These are phyloP conservation scores for Verticillium dahliae DNA, from an alignment of 2,329 filamentous ascomycete genomes.

Conservation along the genomic window DNA sequence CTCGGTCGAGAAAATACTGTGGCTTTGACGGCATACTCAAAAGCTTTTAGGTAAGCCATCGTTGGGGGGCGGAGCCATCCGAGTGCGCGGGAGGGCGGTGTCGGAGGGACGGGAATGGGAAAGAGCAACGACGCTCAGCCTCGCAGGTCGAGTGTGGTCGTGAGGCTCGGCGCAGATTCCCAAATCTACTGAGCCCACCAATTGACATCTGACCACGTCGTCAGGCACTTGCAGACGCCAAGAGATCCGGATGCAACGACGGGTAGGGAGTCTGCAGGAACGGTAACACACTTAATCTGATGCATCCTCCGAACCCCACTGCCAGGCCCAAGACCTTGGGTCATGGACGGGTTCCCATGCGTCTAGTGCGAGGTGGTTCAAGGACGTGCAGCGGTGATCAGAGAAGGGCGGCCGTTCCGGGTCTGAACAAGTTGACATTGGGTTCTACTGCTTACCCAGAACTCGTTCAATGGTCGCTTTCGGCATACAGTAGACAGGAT, in stretches of 20 bases:
- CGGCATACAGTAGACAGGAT: constrained; percentile 84
- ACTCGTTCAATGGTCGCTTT: constrained; percentile 57
- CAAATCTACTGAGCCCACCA: not conserved
- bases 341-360: not conserved
- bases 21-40: not conserved
- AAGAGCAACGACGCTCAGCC: not conserved
- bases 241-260: not conserved
- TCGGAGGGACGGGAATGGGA: not conserved
- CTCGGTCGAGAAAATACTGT: not conserved
- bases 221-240: not conserved
- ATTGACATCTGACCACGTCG: not conserved
- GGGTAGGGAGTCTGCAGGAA: not conserved
- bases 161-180: not conserved
- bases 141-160: not conserved
- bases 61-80: not conserved
- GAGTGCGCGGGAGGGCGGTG: not conserved
- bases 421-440: not conserved
- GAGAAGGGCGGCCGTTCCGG: not conserved
- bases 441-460: constrained; percentile 26
- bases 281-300: not conserved
- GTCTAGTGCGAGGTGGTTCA: not conserved
- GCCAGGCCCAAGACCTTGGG: not conserved
- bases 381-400: not conserved
- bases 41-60: too few species aligned
- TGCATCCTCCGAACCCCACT: not conserved